Conservation (phyloP, 805 yeast species). For the Cyberlindnera suaveolens region DNA sequence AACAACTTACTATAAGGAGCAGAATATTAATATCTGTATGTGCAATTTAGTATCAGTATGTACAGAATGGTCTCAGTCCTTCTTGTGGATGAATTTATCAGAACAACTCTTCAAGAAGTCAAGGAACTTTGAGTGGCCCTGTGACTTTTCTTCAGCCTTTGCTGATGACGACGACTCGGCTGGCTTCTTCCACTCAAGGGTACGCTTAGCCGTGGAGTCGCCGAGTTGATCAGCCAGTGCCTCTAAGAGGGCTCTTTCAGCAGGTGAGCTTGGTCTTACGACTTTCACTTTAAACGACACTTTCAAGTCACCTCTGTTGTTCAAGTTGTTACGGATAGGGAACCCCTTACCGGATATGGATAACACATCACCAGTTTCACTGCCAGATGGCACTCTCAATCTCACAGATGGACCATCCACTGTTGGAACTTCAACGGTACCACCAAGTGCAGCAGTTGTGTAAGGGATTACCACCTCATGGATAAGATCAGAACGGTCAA, state of each 20-base stretch:
- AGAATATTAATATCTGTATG: neutral
- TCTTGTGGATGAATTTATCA: constrained; percentile 12
- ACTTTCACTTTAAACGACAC: constrained; percentile 68
- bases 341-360: constrained; percentile 85
- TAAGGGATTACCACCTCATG: constrained; percentile 67
- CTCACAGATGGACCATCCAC: constrained; percentile 73
- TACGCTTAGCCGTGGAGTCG: constrained; percentile 72
- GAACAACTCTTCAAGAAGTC: constrained; percentile 15
- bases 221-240: constrained; percentile 89
- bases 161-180: neutral
- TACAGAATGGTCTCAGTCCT: constrained; percentile 4
- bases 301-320: constrained; percentile 73
- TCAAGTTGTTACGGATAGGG: constrained; percentile 50
- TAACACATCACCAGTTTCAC: constrained; percentile 67
- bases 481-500: constrained; percentile 62
- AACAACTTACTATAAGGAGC: neutral
- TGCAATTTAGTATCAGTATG: neutral
- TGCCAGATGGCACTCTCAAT: constrained; percentile 77
- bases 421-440: constrained; percentile 85
- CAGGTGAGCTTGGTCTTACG: constrained; percentile 68
- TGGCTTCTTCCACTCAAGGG: constrained; percentile 22
- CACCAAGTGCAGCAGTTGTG: constrained; percentile 97
- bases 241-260: constrained; percentile 85
- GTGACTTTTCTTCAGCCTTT: constrained; percentile 1
- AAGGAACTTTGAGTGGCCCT: constrained; percentile 12